These are phyloP conservation scores for Entrophospora sp. DNA, from an alignment of 192 early-diverging fungal genomes.

Conservation along the genomic window DNA sequence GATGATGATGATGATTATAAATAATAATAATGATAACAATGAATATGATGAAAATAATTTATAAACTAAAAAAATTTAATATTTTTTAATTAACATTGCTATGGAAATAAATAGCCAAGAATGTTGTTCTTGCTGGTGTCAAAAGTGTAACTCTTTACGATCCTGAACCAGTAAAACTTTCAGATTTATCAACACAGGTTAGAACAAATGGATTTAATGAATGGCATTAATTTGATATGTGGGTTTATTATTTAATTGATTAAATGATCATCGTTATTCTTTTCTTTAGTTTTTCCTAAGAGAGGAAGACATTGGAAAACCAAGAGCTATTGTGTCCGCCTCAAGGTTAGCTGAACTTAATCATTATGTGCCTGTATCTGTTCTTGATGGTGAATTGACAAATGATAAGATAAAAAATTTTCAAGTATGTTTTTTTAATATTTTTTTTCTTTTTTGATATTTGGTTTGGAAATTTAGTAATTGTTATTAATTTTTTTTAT, in stretches of 20 bases:
- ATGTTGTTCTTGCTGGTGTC: conserved; percentile 95
- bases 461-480: too few species aligned
- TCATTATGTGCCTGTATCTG: conserved; percentile 89
- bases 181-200: conserved; percentile 88
- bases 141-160: conserved; percentile 98
- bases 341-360: conserved; percentile 91
- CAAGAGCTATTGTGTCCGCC: conserved; percentile 64
- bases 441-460: background rate
- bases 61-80: too few species aligned
- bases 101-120: conserved; percentile 96
- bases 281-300: conserved; percentile 77
- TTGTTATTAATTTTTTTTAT: too few species aligned
- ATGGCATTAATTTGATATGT: too few species aligned
- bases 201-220: too few species aligned
- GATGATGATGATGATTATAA: too few species aligned
- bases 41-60: too few species aligned
- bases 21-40: too few species aligned
- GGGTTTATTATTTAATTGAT: background rate
- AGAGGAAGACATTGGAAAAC: conserved; percentile 76
- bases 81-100: too few species aligned
- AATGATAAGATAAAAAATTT: conserved; percentile 51
- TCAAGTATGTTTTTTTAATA: conserved; percentile 35
- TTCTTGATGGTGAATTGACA: conserved; percentile 70
- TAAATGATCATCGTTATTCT: background rate
- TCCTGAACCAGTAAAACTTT: conserved; percentile 57